Evolutionary conservation across 805 yeast genomes (phyloP), one percentile per base, ranked within the genome.

Genomic region (Candida silvatica): DNA sequence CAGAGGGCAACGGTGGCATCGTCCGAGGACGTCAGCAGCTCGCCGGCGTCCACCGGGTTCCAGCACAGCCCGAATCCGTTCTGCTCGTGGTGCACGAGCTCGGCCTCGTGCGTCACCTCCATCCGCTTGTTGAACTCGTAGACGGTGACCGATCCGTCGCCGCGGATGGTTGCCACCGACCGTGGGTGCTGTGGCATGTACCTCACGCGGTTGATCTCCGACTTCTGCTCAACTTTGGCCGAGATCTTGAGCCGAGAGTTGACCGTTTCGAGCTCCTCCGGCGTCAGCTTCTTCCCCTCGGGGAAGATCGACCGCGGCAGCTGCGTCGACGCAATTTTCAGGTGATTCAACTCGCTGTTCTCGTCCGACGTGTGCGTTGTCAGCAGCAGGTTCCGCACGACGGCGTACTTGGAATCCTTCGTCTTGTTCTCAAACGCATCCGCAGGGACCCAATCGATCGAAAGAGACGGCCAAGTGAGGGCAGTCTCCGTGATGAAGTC

Each of bases 401-500:
- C 58, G 5, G 58, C 51, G 28, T 30, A 42, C n/a, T 57, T 54
- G 0, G 49, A 47, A 17, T 49, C 59, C 17, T 47, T 54, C 3
- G 37, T 35, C 32, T 38, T 47, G 38, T 36, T 55, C 7, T 33
- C 41, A 30, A 52, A 49, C 4, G 55, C 47, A 20, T 37, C 43
- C 4, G 60, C 61, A 0, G 87, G 88, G 6, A 80, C 54, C 88
- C 92, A 83, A 55, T 83, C 84, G 4, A 80, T 68, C 1, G 90
- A 78, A 33, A 83, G 62, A 3, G 88, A 77, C 2, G 94, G 94
- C 94, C 94, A 83, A 9, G 78, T 72, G 30, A 83, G 59, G 3
- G 81, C 84, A 0, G 90, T 80, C 49, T 83, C 92, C 32, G 81
- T 74, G 22, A 83, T 85, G 51, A 79, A 82, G 47, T 82, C 87